phyloP scores from a whole-genome alignment of 257 asterid species.

The Knoxia roxburghii region DNA sequence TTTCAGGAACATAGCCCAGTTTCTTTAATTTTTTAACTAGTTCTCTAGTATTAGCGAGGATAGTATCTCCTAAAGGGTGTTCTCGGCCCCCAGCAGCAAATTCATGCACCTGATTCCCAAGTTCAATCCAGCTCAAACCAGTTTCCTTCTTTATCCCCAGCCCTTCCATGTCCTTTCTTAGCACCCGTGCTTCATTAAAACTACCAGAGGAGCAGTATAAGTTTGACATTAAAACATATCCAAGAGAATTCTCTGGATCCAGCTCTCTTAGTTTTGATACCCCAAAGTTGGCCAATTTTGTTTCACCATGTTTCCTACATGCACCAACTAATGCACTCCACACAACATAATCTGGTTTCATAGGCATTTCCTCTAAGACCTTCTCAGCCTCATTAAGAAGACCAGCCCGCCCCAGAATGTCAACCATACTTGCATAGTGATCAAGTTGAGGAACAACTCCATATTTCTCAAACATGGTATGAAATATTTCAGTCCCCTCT shows the following conservation, averaged over 20 bases:
- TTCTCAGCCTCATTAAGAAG: constrained; percentile 50
- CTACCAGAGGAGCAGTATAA: constrained; percentile 44
- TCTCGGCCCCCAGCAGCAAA: constrained; percentile 64
- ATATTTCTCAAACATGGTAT: constrained; percentile 47
- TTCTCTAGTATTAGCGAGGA: constrained; percentile 37
- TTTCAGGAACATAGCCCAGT: constrained; percentile 51
- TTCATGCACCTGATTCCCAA: constrained; percentile 53
- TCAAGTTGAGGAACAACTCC: constrained; percentile 71
- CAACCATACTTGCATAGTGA: constrained; percentile 82
- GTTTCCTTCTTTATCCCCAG: constrained; percentile 62
- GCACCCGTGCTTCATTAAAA: constrained; percentile 40
- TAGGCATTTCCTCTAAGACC: constrained; percentile 47
- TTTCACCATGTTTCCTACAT: constrained; percentile 70
- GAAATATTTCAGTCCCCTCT: constrained; percentile 53
- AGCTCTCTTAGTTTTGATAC: constrained; percentile 54
- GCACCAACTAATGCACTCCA: constrained; percentile 94
- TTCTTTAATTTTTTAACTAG: constrained; percentile 34
- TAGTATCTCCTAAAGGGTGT: constrained; percentile 49
- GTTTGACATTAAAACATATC: constrained; percentile 63
- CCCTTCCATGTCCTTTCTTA: constrained; percentile 48
- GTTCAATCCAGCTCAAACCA: constrained; percentile 83
- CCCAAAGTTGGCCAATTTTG: constrained; percentile 45
- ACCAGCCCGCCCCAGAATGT: constrained; percentile 70
- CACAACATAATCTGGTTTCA: constrained; percentile 68
- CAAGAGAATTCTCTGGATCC: constrained; percentile 65